Percentiles rank a stretch among this genome's conserved stretches.
Conservation (phyloP, 768 basidiomycete species). For the Boletus rubescentipes region DNA sequence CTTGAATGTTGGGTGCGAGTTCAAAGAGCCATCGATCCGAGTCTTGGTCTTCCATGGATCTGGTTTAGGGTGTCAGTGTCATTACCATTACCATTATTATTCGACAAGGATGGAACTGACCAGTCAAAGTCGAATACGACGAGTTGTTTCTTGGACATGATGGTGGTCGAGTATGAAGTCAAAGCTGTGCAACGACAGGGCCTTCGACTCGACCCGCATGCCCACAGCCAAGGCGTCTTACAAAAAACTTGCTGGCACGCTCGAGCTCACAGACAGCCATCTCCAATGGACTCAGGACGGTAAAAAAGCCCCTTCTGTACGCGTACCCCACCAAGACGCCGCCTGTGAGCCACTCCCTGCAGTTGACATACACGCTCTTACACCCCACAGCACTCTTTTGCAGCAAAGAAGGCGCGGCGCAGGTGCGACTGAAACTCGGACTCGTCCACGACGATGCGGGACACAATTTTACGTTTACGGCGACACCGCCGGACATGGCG, state of each 20-base stretch:
- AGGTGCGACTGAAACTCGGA: conserved; percentile 76
- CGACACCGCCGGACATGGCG: conserved; percentile 57
- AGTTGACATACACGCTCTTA: no score
- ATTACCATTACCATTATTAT: no score
- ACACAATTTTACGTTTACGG: conserved; percentile 81
- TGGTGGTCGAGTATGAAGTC: no score
- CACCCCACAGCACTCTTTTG: conserved; percentile 67
- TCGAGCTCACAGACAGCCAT: conserved; percentile 70
- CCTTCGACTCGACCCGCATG: no score
- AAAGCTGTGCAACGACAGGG: no score
- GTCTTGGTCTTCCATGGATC: conserved; percentile 95
- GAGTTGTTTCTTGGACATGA: conserved; percentile 54
- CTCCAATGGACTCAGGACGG: conserved; percentile 82
- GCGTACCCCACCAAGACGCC: conserved; percentile 58
- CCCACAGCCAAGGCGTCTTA: conserved; percentile 71
- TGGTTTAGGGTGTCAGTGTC: no score
- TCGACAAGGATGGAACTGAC: conserved; percentile 39
- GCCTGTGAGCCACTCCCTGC: conserved; percentile 47
- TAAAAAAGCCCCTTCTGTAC: conserved; percentile 60
- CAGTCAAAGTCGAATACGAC: conserved; percentile 98
- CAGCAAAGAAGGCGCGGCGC: conserved; percentile 79
- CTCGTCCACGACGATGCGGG: conserved; percentile 67
- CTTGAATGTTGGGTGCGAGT: conserved; percentile 79
- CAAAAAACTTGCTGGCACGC: conserved; percentile 77
- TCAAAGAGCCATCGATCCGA: conserved; percentile 92